These are phyloP conservation scores for Phytophthora macrochlamydospora DNA, from an alignment of 352 stramenopile genomes.

Conservation along the genomic window DNA sequence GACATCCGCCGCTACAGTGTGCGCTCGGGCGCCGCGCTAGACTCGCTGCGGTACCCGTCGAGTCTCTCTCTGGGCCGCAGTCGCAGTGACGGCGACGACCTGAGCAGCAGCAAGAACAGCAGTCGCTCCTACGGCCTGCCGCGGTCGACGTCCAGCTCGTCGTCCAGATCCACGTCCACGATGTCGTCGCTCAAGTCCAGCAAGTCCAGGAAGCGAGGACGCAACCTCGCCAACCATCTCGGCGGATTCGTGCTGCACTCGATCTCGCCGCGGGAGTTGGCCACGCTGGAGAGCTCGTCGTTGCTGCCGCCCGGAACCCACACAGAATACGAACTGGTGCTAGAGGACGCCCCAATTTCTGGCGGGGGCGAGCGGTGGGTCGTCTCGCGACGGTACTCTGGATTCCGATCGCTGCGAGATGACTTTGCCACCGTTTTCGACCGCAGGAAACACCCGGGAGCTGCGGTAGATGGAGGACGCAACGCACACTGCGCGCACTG, in stretches of 20 bases:
- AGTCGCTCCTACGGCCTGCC: constrained; percentile 4
- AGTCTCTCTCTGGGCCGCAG: constrained; percentile 18
- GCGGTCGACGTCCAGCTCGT: constrained; percentile 23
- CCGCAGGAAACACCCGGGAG: constrained; percentile 19
- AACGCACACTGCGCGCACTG: constrained; percentile 68
- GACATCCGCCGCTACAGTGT: constrained; percentile 21
- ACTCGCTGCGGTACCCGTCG: constrained; percentile 19
- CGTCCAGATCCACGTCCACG: constrained; percentile 5
- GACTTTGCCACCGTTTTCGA: constrained; percentile 59
- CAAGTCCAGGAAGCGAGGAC: constrained; percentile 23
- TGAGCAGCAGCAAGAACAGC: constrained; percentile 9
- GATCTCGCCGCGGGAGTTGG: constrained; percentile 61
- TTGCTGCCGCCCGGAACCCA: constrained; percentile 44
- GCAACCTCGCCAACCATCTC: constrained; percentile 46
- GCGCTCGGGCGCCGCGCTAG: constrained; percentile 18
- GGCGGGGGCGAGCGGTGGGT: constrained; percentile 50
- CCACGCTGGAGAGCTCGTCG: constrained; percentile 55
- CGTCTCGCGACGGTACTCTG: constrained; percentile 70
- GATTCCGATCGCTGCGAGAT: constrained; percentile 66
- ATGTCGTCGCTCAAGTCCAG: constrained; percentile 17
- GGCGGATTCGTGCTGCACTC: constrained; percentile 66
- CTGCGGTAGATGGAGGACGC: constrained; percentile 3
- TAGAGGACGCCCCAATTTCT: constrained; percentile 27
- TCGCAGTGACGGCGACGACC: constrained; percentile 13
- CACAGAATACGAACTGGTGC: constrained; percentile 74